Percentiles rank a stretch among this genome's conserved stretches.
These are phyloP conservation scores for Evernia prunastri DNA, from an alignment of 495 filamentous ascomycete genomes.

Conservation along the genomic window DNA sequence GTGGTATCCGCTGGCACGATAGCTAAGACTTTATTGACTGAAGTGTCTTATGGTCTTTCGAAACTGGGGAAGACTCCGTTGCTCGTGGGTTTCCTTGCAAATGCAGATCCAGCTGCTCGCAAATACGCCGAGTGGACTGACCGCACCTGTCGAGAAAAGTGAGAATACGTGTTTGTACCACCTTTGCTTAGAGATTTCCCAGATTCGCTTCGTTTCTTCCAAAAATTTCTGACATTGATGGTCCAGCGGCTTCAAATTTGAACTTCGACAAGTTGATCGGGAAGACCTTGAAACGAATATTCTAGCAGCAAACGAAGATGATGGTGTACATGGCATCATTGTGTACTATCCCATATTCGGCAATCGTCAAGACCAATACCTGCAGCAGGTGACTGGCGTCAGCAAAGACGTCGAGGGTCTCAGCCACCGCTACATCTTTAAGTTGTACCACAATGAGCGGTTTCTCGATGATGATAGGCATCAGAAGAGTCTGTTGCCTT, in stretches of 20 bases:
- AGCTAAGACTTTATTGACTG: constrained; percentile 68
- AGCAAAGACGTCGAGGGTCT: constrained; percentile 94
- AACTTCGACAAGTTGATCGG: constrained; percentile 72
- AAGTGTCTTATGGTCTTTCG: constrained; percentile 66
- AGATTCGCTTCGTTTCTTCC: background rate
- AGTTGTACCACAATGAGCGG: constrained; percentile 98
- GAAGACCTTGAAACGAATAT: constrained; percentile 84
- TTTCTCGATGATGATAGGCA: constrained; percentile 75
- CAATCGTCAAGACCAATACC: constrained; percentile 78
- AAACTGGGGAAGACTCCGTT: constrained; percentile 64
- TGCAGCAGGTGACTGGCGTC: constrained; percentile 88
- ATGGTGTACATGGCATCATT: constrained; percentile 80
- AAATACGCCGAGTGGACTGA: constrained; percentile 97
- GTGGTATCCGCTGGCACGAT: constrained; percentile 80
- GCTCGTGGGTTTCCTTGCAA: constrained; percentile 86
- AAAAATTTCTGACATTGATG: constrained; percentile 18
- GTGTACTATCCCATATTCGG: constrained; percentile 98
- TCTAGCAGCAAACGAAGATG: constrained; percentile 72
- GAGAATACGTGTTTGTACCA: constrained; percentile 39
- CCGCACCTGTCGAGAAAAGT: constrained; percentile 94
- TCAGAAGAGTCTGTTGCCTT: constrained; percentile 88
- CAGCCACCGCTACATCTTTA: constrained; percentile 89
- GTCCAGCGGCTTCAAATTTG: constrained; percentile 77
- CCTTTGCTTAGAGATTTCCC: constrained; percentile 10
- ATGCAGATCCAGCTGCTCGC: constrained; percentile 78